Conservation (phyloP, 257 asterid genomes). For the Solanum medicagineum region DNA sequence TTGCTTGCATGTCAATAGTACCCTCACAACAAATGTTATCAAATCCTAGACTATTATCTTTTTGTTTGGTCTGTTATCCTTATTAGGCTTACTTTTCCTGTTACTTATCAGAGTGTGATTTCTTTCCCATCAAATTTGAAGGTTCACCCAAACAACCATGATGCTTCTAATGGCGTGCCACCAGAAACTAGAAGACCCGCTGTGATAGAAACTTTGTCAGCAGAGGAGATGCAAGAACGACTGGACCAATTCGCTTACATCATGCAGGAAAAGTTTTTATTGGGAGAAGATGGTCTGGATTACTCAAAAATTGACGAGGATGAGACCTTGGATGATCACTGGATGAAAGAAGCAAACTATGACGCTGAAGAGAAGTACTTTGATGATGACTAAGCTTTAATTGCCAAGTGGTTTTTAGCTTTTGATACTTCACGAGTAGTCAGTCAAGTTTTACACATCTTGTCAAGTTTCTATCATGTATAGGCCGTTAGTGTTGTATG, state of each 20-base stretch:
- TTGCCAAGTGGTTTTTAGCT: neutral
- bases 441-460: neutral
- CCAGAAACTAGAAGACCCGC: conserved; percentile 5
- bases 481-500: neutral
- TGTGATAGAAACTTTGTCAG: conserved; percentile 25
- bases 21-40: neutral
- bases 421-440: neutral
- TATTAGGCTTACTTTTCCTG: neutral
- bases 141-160: conserved; percentile 8
- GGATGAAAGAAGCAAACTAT: conserved; percentile 71
- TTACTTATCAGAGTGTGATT: neutral
- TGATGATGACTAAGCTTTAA: conserved; percentile 27
- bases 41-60: neutral
- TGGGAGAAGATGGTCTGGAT: conserved; percentile 79
- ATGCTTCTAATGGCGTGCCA: conserved; percentile 8
- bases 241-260: conserved; percentile 59
- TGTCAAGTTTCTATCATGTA: neutral
- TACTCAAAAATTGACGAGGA: conserved; percentile 74
- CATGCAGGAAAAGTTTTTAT: conserved; percentile 84
- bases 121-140: neutral
- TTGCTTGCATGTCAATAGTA: neutral
- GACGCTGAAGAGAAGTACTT: conserved; percentile 98
- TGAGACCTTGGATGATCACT: conserved; percentile 80
- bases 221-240: conserved; percentile 65
- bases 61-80: neutral